Base-by-base conservation (phyloP, 73 alveolate species). In the Paramecium biaurelia region DNA sequence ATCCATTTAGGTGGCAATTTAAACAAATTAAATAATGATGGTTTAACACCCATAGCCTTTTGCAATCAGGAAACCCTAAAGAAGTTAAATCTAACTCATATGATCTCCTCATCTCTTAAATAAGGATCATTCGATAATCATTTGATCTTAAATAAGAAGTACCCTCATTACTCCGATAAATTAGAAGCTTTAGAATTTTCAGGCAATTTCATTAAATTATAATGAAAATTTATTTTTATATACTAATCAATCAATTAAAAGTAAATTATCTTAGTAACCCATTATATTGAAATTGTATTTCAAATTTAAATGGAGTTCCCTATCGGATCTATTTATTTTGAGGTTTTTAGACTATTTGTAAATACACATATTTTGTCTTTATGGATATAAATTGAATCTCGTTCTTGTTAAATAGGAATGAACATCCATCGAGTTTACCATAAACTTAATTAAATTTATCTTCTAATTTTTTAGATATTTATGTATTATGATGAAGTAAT, bases 21-120 rank as follows among this genome's bases (percentile, higher is more conserved):
- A 23, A 79, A 79, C 26, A 79, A 14, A 14, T 24, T 45, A 21
- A 79, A 79, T 47, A 41, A 43, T 14, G 70, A 79, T 43, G 90
- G 90, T 4, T 63, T 79, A 10, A 79, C 90, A 5, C 90, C 90
- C 1, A 24, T 79, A 24, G 90, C 90, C 15, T 79, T 43, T 79
- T 32, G 90, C n/a, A 79, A 72, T n/a, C 45, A 47, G 12, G 72
- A 42, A 24, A 34, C 45, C 1, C 11, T 43, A 0, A 43, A 34
- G n/a, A 79, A 45, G 6, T 45, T 79, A 79, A 79, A 79, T 45
- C 47, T 79, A 45, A 79, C 56, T 11, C 21, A 43, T 0, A 30
- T 47, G 56, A 42, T 79, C 56, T 79, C 90, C 30, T 79, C 70
- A 3, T 21, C 72, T 24, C 45, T 14, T 42, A 32, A 32, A 42